Evolutionary conservation across 805 yeast genomes (phyloP), one percentile per base, ranked within the genome.

Genomic region (Pichia insulana): DNA sequence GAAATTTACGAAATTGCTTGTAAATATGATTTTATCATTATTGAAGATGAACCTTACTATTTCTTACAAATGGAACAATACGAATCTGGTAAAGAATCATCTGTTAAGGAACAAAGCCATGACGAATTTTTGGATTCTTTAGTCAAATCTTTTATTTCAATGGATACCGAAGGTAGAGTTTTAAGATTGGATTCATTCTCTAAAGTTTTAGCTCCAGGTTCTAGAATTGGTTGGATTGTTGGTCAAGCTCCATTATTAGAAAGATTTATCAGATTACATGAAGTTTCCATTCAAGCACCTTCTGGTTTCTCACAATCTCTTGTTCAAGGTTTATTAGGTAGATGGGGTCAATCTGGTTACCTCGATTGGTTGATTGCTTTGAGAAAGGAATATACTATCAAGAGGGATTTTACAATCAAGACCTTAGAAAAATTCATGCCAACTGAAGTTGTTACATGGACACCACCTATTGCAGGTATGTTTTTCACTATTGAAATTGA

Each of bases 41-140:
- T 90, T 40, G 98, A 90, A 68, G 98, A 90, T 63, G 98, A 92
- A 67, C 98, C 98, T 42, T 90, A 90, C 77, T 90, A 86, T 71
- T 90, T 87, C 70, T 70, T 90, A 61, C 98, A 90, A 67, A 87
- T 90, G 95, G 90, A 83, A 46, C 59, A 73, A 38, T 92, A 86
- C 69, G 51, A 57, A 20, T 77, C 74, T 44, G 65, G 73, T 48
- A 55, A 54, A 19, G 46, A 55, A 10, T 47, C 66, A 13, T 51
- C 47, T 20, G 50, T 52, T n/a, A 35, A 47, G 19, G 43, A 52
- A 12, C 59, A 52, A 34, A 51, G 68, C 39, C 92, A 82, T 58
- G 78, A 82, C 26, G 80, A 75, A 49, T 83, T 88, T 62, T 46
- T 84, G 46, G 58, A 69, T 41, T 73, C 81, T 3, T 67, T 88